Percentiles rank a stretch among this genome's conserved stretches.
phyloP scores from a whole-genome alignment of 495 filamentous ascomycete genomes.

The Xylaria bambusicola region DNA sequence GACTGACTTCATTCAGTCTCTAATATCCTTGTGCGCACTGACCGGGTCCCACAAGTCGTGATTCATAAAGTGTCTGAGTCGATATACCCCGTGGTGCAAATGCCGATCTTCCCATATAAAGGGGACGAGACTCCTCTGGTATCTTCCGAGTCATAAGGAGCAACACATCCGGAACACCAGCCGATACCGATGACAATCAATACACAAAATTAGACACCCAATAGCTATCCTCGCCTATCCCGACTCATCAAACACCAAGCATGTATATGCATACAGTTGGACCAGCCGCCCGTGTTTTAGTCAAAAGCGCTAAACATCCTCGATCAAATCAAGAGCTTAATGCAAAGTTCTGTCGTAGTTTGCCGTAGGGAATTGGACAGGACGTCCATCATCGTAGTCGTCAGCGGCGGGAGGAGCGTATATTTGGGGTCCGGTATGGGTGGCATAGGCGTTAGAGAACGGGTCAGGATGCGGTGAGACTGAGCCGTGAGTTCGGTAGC shows the following conservation, averaged over 20 bases:
- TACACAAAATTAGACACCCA: background rate
- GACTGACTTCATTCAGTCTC: constrained; percentile 1
- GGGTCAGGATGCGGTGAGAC: constrained; percentile 29
- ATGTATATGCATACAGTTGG: constrained; percentile 12
- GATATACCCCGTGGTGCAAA: constrained; percentile 2
- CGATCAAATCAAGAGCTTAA: constrained; percentile 9
- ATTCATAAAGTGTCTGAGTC: constrained; percentile 10
- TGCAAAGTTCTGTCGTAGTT: constrained; percentile 48
- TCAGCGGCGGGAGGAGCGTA: constrained; percentile 43
- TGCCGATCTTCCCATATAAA: constrained; percentile 10
- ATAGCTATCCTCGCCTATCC: constrained; percentile 1
- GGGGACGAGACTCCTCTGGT: constrained; percentile 30
- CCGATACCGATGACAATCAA: constrained; percentile 9
- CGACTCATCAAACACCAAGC: constrained; percentile 19
- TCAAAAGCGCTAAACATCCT: background rate
- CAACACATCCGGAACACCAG: constrained; percentile 35
- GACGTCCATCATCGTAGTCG: constrained; percentile 40
- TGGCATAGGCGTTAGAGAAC: constrained; percentile 37
- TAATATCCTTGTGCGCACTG: constrained; percentile 4
- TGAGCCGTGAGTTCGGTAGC: constrained; percentile 33
- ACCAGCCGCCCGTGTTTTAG: background rate
- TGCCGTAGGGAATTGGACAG: constrained; percentile 43
- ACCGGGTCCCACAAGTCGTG: constrained; percentile 13
- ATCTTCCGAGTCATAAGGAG: constrained; percentile 28
- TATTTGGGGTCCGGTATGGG: constrained; percentile 24